Base-by-base conservation (phyloP, 2,329 filamentous ascomycete genomes). In the Fusarium albosuccineum region DNA sequence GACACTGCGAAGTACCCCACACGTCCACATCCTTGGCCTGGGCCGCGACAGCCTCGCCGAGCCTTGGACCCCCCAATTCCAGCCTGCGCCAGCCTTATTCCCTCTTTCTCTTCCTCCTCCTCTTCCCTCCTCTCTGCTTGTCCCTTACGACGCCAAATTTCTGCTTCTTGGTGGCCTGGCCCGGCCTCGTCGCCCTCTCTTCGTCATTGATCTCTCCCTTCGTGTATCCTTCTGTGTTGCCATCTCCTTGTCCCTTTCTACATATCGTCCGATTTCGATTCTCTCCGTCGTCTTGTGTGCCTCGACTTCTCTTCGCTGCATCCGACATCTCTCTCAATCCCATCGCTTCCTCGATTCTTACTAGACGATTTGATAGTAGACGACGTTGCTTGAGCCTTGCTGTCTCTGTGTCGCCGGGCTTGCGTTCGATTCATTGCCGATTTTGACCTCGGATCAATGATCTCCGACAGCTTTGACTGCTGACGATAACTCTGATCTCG, bases 61-160 rank as follows among this genome's bases (percentile, higher is more conserved):
- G 67, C 69, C 71, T 70, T 64, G 67, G 62, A 64, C 67, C 70
- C 69, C 71, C 71, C 69, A 70, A 70, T 67, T 66, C 65, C 60
- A 70, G 66, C 59, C 67, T 65, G 39, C 59, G 70, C 68, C 70
- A 72, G 73, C 73, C 72, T 75, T 72, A 70, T 71, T 72, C 64
- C 64, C 70, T 69, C 71, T 61, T 64, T 58, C 48, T 62, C 53
- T 62, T 60, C 30, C 55, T 53, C 49, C 30, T 54, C 44, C 54
- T 58, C 57, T 59, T 56, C 54, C 40, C 63, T 57, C 46, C 45
- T 40, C 44, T 54, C 57, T 44, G n/a, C 55, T 53, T 53, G 56
- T 44, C 52, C 54, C 41, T 48, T 41, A 50, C 61, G 62, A 64
- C 54, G 33, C 39, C 36, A 50, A 36, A 13, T 45, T 37, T 53